A percentile compares a stretch with the other conserved stretches of the same genome.
Conservation (phyloP, 192 early-diverging fungal species). For the Umbelopsis sp. region DNA sequence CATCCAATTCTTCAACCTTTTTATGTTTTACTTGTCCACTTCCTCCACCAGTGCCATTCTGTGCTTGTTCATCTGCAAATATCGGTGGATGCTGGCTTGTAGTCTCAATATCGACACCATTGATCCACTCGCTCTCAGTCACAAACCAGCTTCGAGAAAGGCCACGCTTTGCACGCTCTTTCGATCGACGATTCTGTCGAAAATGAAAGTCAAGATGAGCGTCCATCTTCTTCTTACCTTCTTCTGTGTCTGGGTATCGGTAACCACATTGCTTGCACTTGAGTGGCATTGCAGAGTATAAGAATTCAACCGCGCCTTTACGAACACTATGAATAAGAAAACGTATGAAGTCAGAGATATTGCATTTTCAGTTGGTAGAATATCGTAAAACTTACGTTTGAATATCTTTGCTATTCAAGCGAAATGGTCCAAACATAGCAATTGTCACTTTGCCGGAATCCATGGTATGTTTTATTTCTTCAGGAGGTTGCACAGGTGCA, state of each 20-base stretch:
- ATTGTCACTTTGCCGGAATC: neutral
- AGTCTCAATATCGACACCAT: slow-evolving; percentile 31
- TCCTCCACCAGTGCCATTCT: slow-evolving; percentile 6
- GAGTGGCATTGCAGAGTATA: slow-evolving; percentile 76
- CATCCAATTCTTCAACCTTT: slow-evolving; percentile 31
- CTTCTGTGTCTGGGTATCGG: slow-evolving; percentile 67
- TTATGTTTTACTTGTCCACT: slow-evolving; percentile 19
- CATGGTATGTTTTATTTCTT: neutral
- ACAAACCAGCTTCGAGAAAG: slow-evolving; percentile 89
- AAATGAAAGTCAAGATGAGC: slow-evolving; percentile 96
- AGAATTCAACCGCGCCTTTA: slow-evolving; percentile 54
- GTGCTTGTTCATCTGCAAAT: slow-evolving; percentile 27
- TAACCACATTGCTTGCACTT: slow-evolving; percentile 95
- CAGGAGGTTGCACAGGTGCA: neutral
- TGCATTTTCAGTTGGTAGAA: neutral
- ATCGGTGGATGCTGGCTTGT: slow-evolving; percentile 37
- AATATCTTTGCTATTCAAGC: slow-evolving; percentile 31
- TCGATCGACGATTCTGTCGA: slow-evolving; percentile 85
- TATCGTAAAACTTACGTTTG: slow-evolving; percentile 24
- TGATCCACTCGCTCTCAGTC: slow-evolving; percentile 55
- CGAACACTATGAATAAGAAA: neutral
- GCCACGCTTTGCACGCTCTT: slow-evolving; percentile 82
- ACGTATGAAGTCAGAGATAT: neutral
- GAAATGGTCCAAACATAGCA: slow-evolving; percentile 9
- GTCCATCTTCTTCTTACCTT: slow-evolving; percentile 74